phyloP scores from a whole-genome alignment of 805 yeast genomes.

The Tanozyma kutaoensis region DNA sequence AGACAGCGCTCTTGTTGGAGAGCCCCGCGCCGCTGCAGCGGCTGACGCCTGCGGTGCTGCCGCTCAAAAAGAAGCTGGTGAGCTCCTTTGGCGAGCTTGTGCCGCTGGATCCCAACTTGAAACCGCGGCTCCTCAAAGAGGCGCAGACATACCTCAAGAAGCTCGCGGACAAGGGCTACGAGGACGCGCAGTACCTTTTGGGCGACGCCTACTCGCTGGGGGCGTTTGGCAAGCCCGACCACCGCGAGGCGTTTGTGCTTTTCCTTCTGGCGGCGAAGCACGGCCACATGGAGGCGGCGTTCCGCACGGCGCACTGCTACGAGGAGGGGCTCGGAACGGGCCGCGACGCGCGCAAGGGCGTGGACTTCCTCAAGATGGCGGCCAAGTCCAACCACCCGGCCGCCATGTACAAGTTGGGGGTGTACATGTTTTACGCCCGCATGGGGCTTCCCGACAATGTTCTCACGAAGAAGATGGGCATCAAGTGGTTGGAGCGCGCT shows the following conservation, averaged over 20 bases:
- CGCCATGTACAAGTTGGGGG: constrained; percentile 90
- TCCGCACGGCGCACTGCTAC: constrained; percentile 80
- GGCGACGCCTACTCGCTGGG: constrained; percentile 88
- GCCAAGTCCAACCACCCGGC: constrained; percentile 89
- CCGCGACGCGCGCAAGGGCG: constrained; percentile 74
- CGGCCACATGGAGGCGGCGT: constrained; percentile 84
- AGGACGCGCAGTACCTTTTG: constrained; percentile 82
- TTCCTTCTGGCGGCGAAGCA: constrained; percentile 90
- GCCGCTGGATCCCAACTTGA: no score
- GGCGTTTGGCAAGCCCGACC: constrained; percentile 67
- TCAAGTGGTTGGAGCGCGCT: constrained; percentile 88
- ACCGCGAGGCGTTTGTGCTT: constrained; percentile 58
- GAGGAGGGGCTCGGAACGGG: constrained; percentile 92
- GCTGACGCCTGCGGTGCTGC: neutral
- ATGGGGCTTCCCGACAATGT: constrained; percentile 69
- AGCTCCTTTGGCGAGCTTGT: no score
- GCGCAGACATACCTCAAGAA: constrained; percentile 58
- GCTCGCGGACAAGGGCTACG: constrained; percentile 66
- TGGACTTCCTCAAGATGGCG: constrained; percentile 74
- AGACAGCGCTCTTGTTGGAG: constrained; percentile 61
- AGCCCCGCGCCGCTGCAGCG: constrained; percentile 5
- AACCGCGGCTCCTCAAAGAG: constrained; percentile 56
- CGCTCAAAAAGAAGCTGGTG: neutral
- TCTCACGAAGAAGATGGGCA: constrained; percentile 69
- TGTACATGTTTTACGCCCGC: constrained; percentile 69